Evolutionary conservation across 176 grass and related monocot species (phyloP).

Genomic region (Carex cristatella): DNA sequence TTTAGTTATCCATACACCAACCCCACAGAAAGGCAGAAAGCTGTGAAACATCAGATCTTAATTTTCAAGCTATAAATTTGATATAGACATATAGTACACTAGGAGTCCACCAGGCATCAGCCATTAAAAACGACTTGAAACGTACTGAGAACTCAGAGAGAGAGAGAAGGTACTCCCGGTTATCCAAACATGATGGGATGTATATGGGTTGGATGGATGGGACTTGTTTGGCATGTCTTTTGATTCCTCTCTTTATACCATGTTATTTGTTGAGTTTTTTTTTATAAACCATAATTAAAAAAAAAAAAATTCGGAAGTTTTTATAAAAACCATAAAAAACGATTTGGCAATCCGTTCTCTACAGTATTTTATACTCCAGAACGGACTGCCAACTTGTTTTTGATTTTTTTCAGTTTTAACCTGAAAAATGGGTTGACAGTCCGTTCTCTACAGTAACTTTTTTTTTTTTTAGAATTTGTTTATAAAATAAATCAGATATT

Average conservation of each 20-base stretch:
- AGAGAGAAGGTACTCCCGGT: not conserved
- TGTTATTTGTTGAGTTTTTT: not conserved
- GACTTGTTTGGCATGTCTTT: slow-evolving; percentile 28
- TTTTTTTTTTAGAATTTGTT: no score
- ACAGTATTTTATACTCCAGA: no score
- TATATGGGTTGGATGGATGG: slow-evolving; percentile 15
- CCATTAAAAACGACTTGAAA: not conserved
- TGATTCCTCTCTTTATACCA: not conserved
- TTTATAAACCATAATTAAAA: no score
- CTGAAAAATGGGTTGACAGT: no score
- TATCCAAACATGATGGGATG: not conserved
- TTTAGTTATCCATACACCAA: not conserved
- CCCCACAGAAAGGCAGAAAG: not conserved
- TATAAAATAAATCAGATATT: no score
- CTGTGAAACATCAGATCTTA: not conserved
- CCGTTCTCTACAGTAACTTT: no score
- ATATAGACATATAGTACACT: not conserved
- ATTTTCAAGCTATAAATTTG: not conserved
- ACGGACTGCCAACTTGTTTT: no score
- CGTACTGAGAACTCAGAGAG: not conserved
- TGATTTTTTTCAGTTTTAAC: no score
- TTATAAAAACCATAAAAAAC: no score
- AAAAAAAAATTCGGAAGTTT: no score
- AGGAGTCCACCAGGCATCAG: not conserved
- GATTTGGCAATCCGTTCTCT: no score